phyloP scores from a whole-genome alignment of 352 stramenopile genomes.

The Globisporangium spinosum region DNA sequence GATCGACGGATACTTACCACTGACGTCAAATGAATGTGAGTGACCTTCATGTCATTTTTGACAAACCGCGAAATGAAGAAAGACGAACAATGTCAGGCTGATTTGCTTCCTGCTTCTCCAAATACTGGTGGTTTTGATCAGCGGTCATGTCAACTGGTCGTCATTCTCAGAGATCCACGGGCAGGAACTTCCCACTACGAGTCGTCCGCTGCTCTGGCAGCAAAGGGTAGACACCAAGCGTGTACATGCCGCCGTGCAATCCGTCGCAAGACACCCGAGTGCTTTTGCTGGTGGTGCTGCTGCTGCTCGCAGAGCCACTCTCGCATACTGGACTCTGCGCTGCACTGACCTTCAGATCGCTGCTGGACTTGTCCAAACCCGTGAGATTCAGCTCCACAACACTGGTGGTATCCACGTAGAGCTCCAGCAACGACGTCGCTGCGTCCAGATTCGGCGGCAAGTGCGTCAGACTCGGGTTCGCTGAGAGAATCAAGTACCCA shows the following conservation, averaged over 20 bases:
- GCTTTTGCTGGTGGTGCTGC: neutral
- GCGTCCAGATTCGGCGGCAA: conserved; percentile 1
- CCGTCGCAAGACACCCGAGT: conserved; percentile 1
- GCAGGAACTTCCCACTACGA: neutral
- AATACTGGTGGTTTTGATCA: neutral
- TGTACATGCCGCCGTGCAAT: conserved; percentile 14
- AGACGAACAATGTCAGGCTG: neutral
- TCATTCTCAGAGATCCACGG: neutral
- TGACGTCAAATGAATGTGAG: neutral
- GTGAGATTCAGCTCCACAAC: neutral
- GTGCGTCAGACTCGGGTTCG: conserved; percentile 1
- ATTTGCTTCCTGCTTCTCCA: neutral
- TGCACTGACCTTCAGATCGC: conserved; percentile 6
- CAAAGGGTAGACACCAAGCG: conserved; percentile 6
- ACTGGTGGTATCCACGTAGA: conserved; percentile 8
- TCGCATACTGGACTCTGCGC: conserved; percentile 11
- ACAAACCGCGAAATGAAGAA: neutral
- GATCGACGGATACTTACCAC: neutral
- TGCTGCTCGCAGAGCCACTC: neutral
- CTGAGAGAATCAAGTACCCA: conserved; percentile 2
- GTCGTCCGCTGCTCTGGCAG: neutral
- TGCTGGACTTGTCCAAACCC: neutral
- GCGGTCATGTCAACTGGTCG: neutral
- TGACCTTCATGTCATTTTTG: neutral
- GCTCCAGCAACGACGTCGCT: neutral